Conservation (phyloP, 1,284 basidiomycete species). For the Cystobasidium slooffiae region DNA sequence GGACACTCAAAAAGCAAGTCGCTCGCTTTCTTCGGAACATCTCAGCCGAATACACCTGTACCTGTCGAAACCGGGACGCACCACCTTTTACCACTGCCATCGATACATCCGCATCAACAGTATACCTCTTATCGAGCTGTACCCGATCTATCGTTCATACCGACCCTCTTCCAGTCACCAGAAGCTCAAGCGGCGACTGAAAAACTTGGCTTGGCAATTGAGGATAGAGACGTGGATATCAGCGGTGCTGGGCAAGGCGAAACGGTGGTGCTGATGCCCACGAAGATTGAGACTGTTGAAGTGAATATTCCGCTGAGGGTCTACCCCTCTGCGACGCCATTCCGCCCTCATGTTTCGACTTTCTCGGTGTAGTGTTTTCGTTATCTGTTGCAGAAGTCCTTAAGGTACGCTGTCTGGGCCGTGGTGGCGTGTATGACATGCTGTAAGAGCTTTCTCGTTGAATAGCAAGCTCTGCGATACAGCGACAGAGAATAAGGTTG, state of each 20-base stretch:
- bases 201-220: background rate
- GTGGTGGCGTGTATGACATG: background rate
- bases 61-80: constrained; percentile 50
- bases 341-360: constrained; percentile 33
- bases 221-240: background rate
- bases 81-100: constrained; percentile 52
- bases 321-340: constrained; percentile 64
- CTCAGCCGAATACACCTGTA: constrained; percentile 45
- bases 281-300: constrained; percentile 77
- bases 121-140: constrained; percentile 53
- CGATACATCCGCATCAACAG: constrained; percentile 35
- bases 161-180: constrained; percentile 49
- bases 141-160: constrained; percentile 53
- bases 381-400: background rate
- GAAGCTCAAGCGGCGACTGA: constrained; percentile 35
- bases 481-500: background rate
- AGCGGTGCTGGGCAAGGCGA: constrained; percentile 51
- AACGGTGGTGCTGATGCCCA: constrained; percentile 64
- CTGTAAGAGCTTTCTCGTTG: background rate
- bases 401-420: background rate
- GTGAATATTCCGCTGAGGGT: constrained; percentile 87
- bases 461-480: too few species aligned
- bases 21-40: constrained; percentile 52
- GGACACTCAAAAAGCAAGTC: constrained; percentile 51
- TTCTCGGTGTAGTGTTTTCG: constrained; percentile 16